A percentile compares a stretch with the other conserved stretches of the same genome.
phyloP scores from a whole-genome alignment of 306 rosid species.

The Sesbania bispinosa region DNA sequence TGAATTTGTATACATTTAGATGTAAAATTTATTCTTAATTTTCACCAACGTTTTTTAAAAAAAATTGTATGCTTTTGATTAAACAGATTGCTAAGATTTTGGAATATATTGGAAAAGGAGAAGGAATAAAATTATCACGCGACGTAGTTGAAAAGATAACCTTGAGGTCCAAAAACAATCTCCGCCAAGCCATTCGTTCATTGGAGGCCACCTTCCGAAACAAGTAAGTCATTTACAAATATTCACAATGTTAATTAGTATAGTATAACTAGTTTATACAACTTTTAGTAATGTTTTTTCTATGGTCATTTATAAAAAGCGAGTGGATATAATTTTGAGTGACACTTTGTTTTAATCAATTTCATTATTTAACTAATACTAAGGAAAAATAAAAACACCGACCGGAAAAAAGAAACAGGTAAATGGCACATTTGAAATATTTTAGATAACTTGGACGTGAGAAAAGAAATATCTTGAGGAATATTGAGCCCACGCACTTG shows the following conservation, averaged over 20 bases:
- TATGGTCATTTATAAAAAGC: background rate
- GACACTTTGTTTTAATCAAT: background rate
- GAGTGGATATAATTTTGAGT: background rate
- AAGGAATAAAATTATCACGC: slow-evolving; percentile 49
- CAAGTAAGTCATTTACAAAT: slow-evolving; percentile 35
- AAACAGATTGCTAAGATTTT: slow-evolving; percentile 61
- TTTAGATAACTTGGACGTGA: background rate
- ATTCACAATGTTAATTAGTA: background rate
- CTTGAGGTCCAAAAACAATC: slow-evolving; percentile 56
- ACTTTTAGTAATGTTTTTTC: background rate
- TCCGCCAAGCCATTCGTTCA: slow-evolving; percentile 79
- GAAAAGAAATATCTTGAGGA: background rate
- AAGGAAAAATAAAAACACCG: too few relatives aligned
- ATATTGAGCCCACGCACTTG: background rate
- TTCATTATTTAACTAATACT: background rate
- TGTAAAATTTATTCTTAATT: background rate
- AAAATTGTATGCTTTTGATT: background rate
- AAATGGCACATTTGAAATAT: too few relatives aligned
- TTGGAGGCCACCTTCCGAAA: slow-evolving; percentile 70
- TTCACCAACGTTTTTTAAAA: too few relatives aligned
- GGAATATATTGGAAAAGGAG: slow-evolving; percentile 46
- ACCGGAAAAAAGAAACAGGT: too few relatives aligned
- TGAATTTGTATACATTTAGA: too few relatives aligned
- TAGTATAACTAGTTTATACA: background rate
- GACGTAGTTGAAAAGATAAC: slow-evolving; percentile 44